Base-by-base conservation (phyloP, 371 early-diverging fungal genomes). In the Coemansia sp. region DNA sequence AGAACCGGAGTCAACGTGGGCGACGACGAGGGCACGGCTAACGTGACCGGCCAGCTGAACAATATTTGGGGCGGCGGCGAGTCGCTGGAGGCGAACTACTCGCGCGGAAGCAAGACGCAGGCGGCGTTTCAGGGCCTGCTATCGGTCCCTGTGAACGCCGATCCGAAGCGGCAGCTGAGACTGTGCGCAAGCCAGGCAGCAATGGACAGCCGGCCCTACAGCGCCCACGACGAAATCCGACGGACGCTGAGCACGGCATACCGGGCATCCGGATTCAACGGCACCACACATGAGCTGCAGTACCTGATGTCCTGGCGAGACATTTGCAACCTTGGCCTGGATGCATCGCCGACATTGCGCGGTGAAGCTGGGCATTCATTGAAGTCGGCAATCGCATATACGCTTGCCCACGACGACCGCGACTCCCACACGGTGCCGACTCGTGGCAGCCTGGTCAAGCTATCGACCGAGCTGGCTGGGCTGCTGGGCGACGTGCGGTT, bases 21-120 rank as follows among this genome's bases (percentile, higher is more conserved):
- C 35, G 89, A 87, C 55, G 83, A 88, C 59, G 94, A 93, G 77
- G 93, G 91, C 55, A 88, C 54, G 8, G 78, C 70, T 1, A 65
- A 43, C 33, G 60, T 77, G 6, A 50, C 57, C 1, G 70, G 55
- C 2, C 52, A 63, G 31, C 16, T 67, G 20, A 40, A 89, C 62
- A 94, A 95, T 59, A 82, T 87, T 4, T 89, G 91, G 76, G 95
- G 95, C 30, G 88, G 86, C 11, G 95, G 88, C 16, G 95, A 95
- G 78, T 80, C 84, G 43, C 57, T 93, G 14, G 86, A 85, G 59
- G 83, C 84, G 1, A 85, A 82, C 61, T 86, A 87, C 41, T 82
- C 89, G 9, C 85, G 91, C 62, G 88, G 89, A 36, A 89, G 82
- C 54, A 81, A 86, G 67, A 88, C 88, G 11, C 86, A 85, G 20